Percentiles rank a stretch among this genome's conserved stretches.
Conservation (phyloP, 441 rosid genomes). For the Adansonia gregorii region DNA sequence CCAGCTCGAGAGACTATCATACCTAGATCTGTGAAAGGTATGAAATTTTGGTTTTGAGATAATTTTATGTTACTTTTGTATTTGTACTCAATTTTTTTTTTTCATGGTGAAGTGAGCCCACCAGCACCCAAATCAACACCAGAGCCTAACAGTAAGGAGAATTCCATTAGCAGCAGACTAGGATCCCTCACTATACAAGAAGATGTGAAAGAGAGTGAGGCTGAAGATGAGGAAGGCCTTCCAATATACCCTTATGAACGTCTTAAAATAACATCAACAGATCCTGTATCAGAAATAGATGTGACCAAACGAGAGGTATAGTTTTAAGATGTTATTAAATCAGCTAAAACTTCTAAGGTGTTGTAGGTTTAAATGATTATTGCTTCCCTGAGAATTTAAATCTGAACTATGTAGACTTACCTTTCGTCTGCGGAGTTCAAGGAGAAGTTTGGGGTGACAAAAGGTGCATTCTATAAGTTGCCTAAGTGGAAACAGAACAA, state of each 20-base stretch:
- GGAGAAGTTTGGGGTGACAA: conserved; percentile 92
- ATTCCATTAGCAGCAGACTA: conserved; percentile 60
- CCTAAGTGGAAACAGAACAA: conserved; percentile 99
- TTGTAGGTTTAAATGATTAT: neutral
- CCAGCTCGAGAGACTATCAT: conserved; percentile 61
- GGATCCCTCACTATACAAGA: conserved; percentile 82
- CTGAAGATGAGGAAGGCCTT: conserved; percentile 86
- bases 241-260: conserved; percentile 80
- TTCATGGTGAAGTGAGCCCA: conserved; percentile 52
- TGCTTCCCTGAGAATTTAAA: conserved; percentile 30
- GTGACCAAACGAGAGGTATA: conserved; percentile 85
- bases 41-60: conserved; percentile 10
- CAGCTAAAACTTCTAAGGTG: neutral
- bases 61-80: neutral
- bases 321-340: conserved; percentile 15
- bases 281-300: conserved; percentile 81
- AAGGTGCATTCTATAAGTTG: conserved; percentile 75
- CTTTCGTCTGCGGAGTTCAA: conserved; percentile 71
- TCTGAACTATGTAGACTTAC: conserved; percentile 66
- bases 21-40: conserved; percentile 79
- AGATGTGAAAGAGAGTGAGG: conserved; percentile 80
- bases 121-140: conserved; percentile 50
- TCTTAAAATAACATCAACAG: conserved; percentile 64
- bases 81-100: conserved; percentile 23
- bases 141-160: conserved; percentile 55